A percentile compares a stretch with the other conserved stretches of the same genome.
Evolutionary conservation across 306 rosid genomes (phyloP).

Genomic region (Pyrus betulifolia): DNA sequence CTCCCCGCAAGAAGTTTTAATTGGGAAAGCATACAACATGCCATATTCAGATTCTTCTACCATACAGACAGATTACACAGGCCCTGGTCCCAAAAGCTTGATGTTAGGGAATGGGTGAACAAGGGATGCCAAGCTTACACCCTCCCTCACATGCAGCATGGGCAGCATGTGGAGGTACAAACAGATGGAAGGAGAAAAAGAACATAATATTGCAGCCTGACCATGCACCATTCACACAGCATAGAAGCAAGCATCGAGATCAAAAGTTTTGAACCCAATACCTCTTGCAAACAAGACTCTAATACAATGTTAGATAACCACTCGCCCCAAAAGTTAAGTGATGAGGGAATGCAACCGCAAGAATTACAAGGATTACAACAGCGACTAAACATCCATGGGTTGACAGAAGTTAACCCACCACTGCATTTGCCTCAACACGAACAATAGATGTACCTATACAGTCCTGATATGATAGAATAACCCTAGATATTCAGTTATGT

Average conservation of each 20-base stretch:
- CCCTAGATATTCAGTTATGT: not conserved
- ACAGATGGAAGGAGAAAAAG: not conserved
- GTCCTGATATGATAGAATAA: not conserved
- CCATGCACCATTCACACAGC: not conserved
- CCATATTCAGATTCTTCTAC: not conserved
- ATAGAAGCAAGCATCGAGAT: not conserved
- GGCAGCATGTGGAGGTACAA: no score
- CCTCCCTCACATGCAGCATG: no score
- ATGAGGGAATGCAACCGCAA: not conserved
- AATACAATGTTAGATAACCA: not conserved
- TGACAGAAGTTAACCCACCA: not conserved
- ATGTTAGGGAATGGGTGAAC: no score
- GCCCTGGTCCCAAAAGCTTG: not conserved
- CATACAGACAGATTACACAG: not conserved
- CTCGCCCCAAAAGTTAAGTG: not conserved
- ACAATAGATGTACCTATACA: not conserved
- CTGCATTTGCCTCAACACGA: not conserved
- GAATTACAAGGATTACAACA: not conserved
- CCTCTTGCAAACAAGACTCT: not conserved
- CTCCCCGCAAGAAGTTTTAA: not conserved
- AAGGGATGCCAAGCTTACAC: no score
- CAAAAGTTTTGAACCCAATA: not conserved
- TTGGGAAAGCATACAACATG: not conserved
- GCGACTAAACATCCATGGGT: not conserved
- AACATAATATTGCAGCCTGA: not conserved